Conservation (phyloP, 169 alveolate species). For the Plasmodium relictum region DNA sequence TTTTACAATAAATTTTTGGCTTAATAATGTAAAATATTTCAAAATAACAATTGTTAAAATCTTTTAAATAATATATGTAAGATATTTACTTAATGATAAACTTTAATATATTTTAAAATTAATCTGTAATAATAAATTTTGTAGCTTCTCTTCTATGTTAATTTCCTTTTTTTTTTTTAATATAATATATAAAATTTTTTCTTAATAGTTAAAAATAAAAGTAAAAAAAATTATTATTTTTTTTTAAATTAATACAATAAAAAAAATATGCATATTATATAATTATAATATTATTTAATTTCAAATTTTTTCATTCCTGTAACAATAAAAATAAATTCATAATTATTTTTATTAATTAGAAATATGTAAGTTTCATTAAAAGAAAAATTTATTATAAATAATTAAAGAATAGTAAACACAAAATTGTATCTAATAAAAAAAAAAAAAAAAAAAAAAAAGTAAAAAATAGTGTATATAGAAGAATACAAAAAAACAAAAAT, state of each 20-base stretch:
- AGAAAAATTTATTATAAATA: conserved; percentile 27
- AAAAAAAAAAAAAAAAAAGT: background rate
- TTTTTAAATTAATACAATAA: background rate
- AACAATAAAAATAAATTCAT: conserved; percentile 21
- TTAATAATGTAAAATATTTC: too few relatives aligned
- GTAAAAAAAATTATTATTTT: too few relatives aligned
- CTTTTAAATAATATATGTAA: too few relatives aligned
- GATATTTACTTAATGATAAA: too few relatives aligned
- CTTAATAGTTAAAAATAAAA: too few relatives aligned
- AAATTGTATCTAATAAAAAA: conserved; percentile 5
- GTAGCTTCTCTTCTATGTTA: too few relatives aligned
- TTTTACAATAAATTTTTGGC: too few relatives aligned
- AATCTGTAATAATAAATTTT: too few relatives aligned
- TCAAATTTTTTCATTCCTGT: background rate
- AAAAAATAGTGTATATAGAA: background rate
- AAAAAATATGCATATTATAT: background rate
- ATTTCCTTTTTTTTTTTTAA: too few relatives aligned
- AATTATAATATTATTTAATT: background rate
- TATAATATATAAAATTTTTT: too few relatives aligned
- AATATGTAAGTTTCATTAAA: conserved; percentile 15
- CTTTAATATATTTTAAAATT: too few relatives aligned
- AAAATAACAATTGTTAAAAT: too few relatives aligned
- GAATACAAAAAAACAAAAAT: background rate
- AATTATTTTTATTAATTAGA: conserved; percentile 16
- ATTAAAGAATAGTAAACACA: conserved; percentile 31